Evolutionary conservation across 73 alveolate genomes (phyloP).

Genomic region (Stentor coeruleus): DNA sequence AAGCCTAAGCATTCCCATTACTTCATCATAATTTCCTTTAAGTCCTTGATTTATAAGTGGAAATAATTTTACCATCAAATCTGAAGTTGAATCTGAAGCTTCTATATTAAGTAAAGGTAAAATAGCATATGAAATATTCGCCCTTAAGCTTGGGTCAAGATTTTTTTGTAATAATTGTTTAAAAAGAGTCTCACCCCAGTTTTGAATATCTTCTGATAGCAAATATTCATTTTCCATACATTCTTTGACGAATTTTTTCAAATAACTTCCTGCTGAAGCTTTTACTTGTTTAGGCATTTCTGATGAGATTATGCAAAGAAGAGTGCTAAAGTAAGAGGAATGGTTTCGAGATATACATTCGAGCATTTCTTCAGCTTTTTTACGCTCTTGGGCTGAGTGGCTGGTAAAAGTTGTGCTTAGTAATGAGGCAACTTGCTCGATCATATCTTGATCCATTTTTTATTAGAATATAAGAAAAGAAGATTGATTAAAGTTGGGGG

Average conservation of each 20-base stretch:
- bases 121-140: neutral
- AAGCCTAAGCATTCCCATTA: neutral
- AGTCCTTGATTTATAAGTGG: neutral
- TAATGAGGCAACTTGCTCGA: neutral
- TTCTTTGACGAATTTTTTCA: conserved; percentile 19
- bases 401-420: neutral
- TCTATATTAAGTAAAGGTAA: neutral
- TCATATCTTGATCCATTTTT: conserved; percentile 5
- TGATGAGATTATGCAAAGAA: conserved; percentile 11
- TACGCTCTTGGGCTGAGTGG: neutral
- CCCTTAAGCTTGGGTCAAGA: neutral
- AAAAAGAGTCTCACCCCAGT: neutral
- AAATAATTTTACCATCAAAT: neutral
- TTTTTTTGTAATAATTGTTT: neutral
- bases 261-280: neutral
- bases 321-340: neutral
- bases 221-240: conserved; percentile 1
- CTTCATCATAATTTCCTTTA: neutral
- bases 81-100: neutral
- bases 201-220: neutral
- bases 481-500: too few species aligned
- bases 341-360: neutral
- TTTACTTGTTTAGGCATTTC: neutral
- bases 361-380: neutral
- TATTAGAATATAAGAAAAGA: too few species aligned